Conservation (phyloP, 306 rosid genomes). For the Corylus avellana region DNA sequence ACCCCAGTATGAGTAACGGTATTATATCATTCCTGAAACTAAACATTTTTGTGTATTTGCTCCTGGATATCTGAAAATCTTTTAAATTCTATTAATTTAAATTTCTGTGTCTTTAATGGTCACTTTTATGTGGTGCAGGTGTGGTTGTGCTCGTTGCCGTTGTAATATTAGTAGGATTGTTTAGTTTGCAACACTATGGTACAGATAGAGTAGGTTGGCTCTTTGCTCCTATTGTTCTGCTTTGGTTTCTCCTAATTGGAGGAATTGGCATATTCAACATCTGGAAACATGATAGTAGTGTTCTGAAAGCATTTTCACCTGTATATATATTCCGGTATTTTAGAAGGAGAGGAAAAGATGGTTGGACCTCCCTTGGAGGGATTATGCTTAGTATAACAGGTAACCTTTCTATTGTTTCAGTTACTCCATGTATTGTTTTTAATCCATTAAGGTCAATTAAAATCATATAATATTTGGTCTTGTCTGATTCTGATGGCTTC, state of each 20-base stretch:
- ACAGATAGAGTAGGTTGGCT: conserved; percentile 99
- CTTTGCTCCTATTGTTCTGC: conserved; percentile 95
- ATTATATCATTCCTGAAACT: conserved; percentile 35
- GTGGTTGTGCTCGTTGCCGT: conserved; percentile 85
- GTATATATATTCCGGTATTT: conserved; percentile 75
- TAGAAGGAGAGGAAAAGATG: conserved; percentile 63
- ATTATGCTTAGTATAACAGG: conserved; percentile 97
- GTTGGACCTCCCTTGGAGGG: conserved; percentile 97
- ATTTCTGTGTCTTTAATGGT: conserved; percentile 26
- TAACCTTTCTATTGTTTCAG: conserved; percentile 28
- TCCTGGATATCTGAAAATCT: background rate
- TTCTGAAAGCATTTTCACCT: conserved; percentile 86
- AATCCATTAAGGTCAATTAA: background rate
- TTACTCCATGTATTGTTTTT: background rate
- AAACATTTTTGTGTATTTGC: conserved; percentile 18
- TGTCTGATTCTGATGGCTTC: conserved; percentile 33
- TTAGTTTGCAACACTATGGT: conserved; percentile 95
- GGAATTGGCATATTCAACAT: conserved; percentile 91
- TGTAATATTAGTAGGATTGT: conserved; percentile 74
- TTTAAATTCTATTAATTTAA: conserved; percentile 11
- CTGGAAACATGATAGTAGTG: conserved; percentile 67
- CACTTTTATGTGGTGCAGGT: conserved; percentile 50
- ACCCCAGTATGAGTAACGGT: conserved; percentile 64
- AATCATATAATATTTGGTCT: background rate
- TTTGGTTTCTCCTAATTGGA: conserved; percentile 94